Conservation (phyloP, 2,329 filamentous ascomycete species). For the Pseudocercospora ulei region DNA sequence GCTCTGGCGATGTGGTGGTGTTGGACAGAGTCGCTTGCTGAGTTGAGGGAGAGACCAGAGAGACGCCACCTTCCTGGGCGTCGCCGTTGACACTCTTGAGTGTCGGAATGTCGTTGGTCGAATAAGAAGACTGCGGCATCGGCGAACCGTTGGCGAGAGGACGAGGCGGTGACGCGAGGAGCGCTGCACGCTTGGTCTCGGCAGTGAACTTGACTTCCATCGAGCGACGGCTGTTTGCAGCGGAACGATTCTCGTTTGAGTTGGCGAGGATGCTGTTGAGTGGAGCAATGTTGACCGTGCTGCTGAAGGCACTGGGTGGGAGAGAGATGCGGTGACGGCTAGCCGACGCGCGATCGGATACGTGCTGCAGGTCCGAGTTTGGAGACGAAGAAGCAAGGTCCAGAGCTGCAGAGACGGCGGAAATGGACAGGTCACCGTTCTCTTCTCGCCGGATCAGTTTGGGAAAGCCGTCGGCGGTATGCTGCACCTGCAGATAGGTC, state of each 20-base stretch:
- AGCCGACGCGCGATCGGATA: conserved; percentile 53
- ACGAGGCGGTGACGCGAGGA: conserved; percentile 51
- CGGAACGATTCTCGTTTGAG: conserved; percentile 36
- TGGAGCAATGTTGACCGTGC: conserved; percentile 32
- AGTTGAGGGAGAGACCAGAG: conserved; percentile 25
- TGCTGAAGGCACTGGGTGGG: conserved; percentile 32
- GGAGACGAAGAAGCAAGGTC: conserved; percentile 65
- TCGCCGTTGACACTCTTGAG: conserved; percentile 56
- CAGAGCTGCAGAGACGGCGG: conserved; percentile 66
- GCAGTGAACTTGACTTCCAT: conserved; percentile 41
- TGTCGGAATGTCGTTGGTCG: conserved; percentile 78
- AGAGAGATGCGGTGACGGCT: conserved; percentile 39
- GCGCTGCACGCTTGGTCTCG: conserved; percentile 41
- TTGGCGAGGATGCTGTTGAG: conserved; percentile 36
- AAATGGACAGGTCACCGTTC: conserved; percentile 53
- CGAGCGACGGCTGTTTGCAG: conserved; percentile 40
- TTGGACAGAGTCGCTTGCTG: conserved; percentile 23
- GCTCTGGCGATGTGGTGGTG: conserved; percentile 37
- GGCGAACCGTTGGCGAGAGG: conserved; percentile 51
- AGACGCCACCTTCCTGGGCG: conserved; percentile 43
- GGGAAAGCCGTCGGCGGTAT: conserved; percentile 75
- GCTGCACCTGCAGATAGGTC: conserved; percentile 60
- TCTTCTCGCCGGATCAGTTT: conserved; percentile 61
- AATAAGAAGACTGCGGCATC: conserved; percentile 79
- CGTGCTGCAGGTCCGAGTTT: conserved; percentile 46